A percentile compares a stretch with the other conserved stretches of the same genome.
These are phyloP conservation scores for Psilocybe mexicana DNA, from an alignment of 1,284 basidiomycete genomes.

Conservation along the genomic window DNA sequence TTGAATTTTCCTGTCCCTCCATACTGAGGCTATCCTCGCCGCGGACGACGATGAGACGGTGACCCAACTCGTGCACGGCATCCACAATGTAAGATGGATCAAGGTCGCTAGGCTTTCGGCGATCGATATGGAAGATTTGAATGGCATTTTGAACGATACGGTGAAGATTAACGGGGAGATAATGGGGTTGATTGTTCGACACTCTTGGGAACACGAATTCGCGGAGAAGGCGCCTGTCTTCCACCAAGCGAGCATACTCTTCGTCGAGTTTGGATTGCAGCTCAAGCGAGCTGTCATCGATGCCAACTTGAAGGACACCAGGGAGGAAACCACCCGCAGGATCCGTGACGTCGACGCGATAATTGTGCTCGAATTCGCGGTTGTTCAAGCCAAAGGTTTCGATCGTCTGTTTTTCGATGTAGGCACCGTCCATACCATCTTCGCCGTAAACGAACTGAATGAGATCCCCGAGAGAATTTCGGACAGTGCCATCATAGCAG, in stretches of 20 bases:
- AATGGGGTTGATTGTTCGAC: conserved; percentile 72
- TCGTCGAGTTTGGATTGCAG: conserved; percentile 91
- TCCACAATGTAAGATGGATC: conserved; percentile 88
- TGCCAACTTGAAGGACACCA: conserved; percentile 89
- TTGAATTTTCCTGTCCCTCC: conserved; percentile 89
- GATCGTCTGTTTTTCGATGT: conserved; percentile 94
- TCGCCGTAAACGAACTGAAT: conserved; percentile 98
- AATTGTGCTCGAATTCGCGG: conserved; percentile 86
- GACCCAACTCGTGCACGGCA: conserved; percentile 68
- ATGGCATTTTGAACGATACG: conserved; percentile 95
- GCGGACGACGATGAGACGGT: conserved; percentile 82
- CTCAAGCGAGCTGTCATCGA: conserved; percentile 87
- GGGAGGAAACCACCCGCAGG: conserved; percentile 74
- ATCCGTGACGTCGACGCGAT: conserved; percentile 92
- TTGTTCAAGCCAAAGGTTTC: conserved; percentile 87
- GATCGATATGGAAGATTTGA: conserved; percentile 98
- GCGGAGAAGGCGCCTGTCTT: conserved; percentile 80
- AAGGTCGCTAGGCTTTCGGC: conserved; percentile 90
- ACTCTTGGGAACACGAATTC: conserved; percentile 83
- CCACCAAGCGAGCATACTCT: conserved; percentile 78
- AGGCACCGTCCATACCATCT: conserved; percentile 98
- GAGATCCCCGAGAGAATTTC: conserved; percentile 94
- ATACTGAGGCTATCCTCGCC: conserved; percentile 77
- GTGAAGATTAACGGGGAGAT: conserved; percentile 90
- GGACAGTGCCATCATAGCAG: conserved; percentile 96